These are phyloP conservation scores for Saccharum spontaneum DNA, from an alignment of 176 grass and related monocot species.

Conservation along the genomic window DNA sequence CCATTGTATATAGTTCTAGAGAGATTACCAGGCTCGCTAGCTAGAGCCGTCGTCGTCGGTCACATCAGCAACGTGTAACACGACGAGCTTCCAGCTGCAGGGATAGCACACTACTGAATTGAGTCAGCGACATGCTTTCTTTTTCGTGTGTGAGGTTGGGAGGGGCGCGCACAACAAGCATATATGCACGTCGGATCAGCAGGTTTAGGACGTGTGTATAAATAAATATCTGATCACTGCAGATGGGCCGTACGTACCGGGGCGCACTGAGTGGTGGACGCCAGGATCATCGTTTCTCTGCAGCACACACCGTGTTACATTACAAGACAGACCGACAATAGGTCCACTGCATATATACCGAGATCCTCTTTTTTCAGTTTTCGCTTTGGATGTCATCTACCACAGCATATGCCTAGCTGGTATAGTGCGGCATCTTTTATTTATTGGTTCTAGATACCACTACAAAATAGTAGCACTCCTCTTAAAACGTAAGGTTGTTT, in stretches of 20 bases:
- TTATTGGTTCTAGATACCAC: too few species aligned
- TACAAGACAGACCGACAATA: background rate
- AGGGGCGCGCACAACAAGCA: background rate
- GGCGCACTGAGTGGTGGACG: background rate
- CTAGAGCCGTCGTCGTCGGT: background rate
- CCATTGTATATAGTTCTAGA: background rate
- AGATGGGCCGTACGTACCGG: background rate
- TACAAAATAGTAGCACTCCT: too few species aligned
- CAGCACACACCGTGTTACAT: constrained; percentile 1
- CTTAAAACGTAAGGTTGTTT: too few species aligned
- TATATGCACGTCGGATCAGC: background rate
- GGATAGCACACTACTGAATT: background rate
- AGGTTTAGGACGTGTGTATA: background rate
- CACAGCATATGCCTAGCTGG: too few species aligned
- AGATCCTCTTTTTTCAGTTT: background rate
- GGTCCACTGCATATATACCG: too few species aligned
- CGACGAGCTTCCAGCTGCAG: background rate
- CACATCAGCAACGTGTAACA: constrained; percentile 8
- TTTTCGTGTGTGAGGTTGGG: background rate
- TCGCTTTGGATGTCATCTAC: background rate
- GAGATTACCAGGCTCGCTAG: background rate
- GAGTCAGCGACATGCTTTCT: background rate
- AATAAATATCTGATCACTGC: background rate
- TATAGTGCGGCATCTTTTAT: too few species aligned
- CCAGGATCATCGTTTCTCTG: background rate